Percentiles rank a stretch among this genome's conserved stretches.
phyloP scores from a whole-genome alignment of 768 basidiomycete genomes.

The Trametes cubensis region DNA sequence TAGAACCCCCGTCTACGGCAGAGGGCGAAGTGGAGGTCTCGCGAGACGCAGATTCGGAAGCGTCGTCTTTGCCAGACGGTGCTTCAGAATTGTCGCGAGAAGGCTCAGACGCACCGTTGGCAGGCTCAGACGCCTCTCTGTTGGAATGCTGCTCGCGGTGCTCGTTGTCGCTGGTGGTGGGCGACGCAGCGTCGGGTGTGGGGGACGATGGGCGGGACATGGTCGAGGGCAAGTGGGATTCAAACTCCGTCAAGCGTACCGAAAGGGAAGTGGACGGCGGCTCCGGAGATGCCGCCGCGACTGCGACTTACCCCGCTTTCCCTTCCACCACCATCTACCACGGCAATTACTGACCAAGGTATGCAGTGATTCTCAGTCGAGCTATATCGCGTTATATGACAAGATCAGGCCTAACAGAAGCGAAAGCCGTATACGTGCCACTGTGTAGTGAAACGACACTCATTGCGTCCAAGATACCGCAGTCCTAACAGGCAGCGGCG shows the following conservation, averaged over 20 bases:
- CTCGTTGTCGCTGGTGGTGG: not conserved
- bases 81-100: constrained; percentile 1
- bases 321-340: not conserved
- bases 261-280: constrained; percentile 1
- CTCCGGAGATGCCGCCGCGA: too few relatives aligned
- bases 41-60: constrained; percentile 1
- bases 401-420: too few relatives aligned
- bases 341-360: too few relatives aligned
- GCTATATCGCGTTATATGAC: too few relatives aligned
- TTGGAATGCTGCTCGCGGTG: constrained; percentile 9
- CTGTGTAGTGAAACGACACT: too few relatives aligned
- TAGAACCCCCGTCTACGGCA: constrained; percentile 1
- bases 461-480: too few relatives aligned
- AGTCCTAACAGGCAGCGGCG: too few relatives aligned
- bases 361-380: too few relatives aligned
- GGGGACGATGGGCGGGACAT: constrained; percentile 24
- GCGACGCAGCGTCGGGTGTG: constrained; percentile 14
- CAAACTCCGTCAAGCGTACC: constrained; percentile 19
- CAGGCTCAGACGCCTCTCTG: not conserved
- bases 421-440: too few relatives aligned
- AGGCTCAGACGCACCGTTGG: not conserved
- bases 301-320: not conserved
- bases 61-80: not conserved
- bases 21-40: constrained; percentile 13
- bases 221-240: constrained; percentile 26